Evolutionary conservation across 1,284 basidiomycete genomes (phyloP).

Genomic region (Tilletia caries): DNA sequence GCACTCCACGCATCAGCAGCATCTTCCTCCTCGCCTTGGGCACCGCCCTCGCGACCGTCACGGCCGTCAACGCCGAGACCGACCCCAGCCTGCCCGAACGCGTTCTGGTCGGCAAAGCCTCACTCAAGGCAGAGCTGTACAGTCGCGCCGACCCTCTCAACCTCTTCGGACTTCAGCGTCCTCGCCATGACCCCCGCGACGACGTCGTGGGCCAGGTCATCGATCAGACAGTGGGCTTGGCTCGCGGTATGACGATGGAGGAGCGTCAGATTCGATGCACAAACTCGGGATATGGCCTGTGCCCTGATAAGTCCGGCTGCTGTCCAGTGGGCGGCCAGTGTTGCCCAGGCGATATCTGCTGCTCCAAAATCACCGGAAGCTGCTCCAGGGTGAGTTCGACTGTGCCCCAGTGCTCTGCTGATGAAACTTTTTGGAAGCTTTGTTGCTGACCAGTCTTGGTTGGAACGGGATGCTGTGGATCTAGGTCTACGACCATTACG

Average conservation of each 20-base stretch:
- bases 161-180: not conserved
- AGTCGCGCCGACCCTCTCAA: conserved; percentile 1
- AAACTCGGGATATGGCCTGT: not conserved
- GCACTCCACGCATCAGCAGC: not conserved
- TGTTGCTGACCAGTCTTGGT: too few species aligned
- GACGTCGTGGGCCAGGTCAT: not conserved
- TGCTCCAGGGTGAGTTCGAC: not conserved
- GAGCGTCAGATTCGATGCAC: not conserved
- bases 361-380: not conserved
- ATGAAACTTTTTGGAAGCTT: too few species aligned
- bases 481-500: not conserved
- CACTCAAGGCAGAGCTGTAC: not conserved
- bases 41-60: not conserved
- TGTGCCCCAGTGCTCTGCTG: not conserved
- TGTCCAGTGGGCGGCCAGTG: not conserved
- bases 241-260: not conserved
- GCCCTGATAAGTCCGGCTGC: not conserved
- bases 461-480: too few species aligned
- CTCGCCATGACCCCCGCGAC: not conserved
- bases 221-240: not conserved
- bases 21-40: not conserved
- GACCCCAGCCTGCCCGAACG: not conserved
- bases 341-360: not conserved
- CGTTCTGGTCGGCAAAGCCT: not conserved
- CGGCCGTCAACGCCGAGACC: not conserved